Conservation (phyloP, 2,329 filamentous ascomycete species). For the Verticillium dahliae region DNA sequence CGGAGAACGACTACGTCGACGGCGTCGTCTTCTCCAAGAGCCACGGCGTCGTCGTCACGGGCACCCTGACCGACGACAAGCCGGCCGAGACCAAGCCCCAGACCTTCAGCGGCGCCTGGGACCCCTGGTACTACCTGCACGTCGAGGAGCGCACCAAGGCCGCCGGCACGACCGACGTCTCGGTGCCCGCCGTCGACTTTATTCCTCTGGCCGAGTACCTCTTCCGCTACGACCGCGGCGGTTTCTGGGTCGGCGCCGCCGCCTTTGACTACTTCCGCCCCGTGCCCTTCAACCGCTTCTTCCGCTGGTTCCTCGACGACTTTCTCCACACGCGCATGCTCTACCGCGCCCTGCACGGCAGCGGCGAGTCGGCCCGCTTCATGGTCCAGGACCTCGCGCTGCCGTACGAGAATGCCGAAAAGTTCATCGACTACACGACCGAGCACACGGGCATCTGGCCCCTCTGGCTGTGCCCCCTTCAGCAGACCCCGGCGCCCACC, state of each 20-base stretch:
- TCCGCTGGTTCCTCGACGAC: constrained; percentile 64
- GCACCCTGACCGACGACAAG: constrained; percentile 50
- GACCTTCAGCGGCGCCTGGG: constrained; percentile 51
- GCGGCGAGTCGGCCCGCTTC: constrained; percentile 57
- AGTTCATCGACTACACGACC: constrained; percentile 50
- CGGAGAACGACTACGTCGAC: constrained; percentile 62
- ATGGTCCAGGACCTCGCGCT: constrained; percentile 63
- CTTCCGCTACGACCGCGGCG: constrained; percentile 69
- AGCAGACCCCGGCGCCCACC: constrained; percentile 39
- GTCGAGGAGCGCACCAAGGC: constrained; percentile 40
- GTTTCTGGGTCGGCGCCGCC: constrained; percentile 65
- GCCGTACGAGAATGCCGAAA: constrained; percentile 43
- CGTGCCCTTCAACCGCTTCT: constrained; percentile 59
- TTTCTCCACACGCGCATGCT: constrained; percentile 70
- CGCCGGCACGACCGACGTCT: constrained; percentile 14
- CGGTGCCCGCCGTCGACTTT: constrained; percentile 36
- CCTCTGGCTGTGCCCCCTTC: constrained; percentile 53
- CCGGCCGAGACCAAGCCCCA: constrained; percentile 36
- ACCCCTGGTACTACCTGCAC: constrained; percentile 76
- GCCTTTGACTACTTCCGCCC: constrained; percentile 61
- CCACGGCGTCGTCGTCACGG: constrained; percentile 61
- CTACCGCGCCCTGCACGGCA: constrained; percentile 64
- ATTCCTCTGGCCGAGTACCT: constrained; percentile 67
- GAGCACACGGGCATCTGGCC: constrained; percentile 49
- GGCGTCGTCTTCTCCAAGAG: constrained; percentile 59